Evolutionary conservation across 495 filamentous ascomycete species (phyloP).

Genomic region (Pseudotulostoma volvatum): DNA sequence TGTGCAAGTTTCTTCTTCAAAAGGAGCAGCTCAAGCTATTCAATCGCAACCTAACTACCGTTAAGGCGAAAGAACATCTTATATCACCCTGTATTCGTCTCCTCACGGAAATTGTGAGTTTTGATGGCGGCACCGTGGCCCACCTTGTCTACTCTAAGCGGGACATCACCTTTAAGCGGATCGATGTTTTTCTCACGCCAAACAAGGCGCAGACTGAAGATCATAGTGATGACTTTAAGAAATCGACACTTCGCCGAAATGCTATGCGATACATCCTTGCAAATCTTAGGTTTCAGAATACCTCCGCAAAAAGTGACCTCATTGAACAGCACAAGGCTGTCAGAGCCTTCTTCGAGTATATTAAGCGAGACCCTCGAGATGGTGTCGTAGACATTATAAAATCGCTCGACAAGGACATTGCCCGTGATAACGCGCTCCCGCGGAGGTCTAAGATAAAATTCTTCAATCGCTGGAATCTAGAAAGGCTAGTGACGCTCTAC

Average conservation of each 20-base stretch:
- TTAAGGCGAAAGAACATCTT: conserved; percentile 62
- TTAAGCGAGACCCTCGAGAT: conserved; percentile 56
- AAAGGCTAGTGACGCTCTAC: conserved; percentile 55
- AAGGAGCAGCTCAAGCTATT: conserved; percentile 57
- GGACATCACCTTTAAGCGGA: conserved; percentile 54
- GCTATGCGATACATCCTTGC: conserved; percentile 60
- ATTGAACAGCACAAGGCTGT: conserved; percentile 56
- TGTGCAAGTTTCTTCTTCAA: conserved; percentile 59
- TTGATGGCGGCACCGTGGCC: conserved; percentile 66
- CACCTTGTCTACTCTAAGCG: conserved; percentile 50
- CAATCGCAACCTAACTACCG: conserved; percentile 51
- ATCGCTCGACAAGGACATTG: conserved; percentile 43
- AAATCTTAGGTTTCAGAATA: conserved; percentile 52
- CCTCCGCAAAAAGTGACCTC: conserved; percentile 55
- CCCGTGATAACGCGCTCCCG: conserved; percentile 52
- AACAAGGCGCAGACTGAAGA: conserved; percentile 35
- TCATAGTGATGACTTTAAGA: conserved; percentile 34
- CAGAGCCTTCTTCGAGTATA: conserved; percentile 47
- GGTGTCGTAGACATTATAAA: conserved; percentile 51
- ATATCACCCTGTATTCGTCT: conserved; percentile 72
- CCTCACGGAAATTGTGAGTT: conserved; percentile 58
- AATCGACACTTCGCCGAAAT: conserved; percentile 58
- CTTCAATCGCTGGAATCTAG: conserved; percentile 52
- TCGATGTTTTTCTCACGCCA: conserved; percentile 38
- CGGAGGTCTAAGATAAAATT: conserved; percentile 54